Percentiles rank a stretch among this genome's conserved stretches.
Conservation (phyloP, 805 yeast genomes). For the Metschnikowia peoriensis region DNA sequence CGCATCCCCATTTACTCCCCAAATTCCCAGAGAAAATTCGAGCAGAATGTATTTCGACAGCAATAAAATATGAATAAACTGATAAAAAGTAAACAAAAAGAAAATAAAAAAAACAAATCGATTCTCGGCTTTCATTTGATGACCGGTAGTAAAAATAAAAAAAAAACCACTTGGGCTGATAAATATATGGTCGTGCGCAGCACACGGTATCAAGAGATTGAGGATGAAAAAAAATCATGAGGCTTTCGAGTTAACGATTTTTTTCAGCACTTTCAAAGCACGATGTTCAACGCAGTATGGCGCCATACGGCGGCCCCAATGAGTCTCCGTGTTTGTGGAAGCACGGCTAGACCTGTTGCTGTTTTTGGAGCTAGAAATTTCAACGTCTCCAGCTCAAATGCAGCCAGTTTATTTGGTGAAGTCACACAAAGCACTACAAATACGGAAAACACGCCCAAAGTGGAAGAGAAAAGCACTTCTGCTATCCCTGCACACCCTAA, state of each 20-base stretch:
- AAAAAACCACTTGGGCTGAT: too few relatives aligned
- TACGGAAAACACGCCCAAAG: background rate
- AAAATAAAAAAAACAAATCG: too few relatives aligned
- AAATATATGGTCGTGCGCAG: constrained; percentile 5
- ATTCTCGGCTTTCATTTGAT: too few relatives aligned
- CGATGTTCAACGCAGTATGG: constrained; percentile 9
- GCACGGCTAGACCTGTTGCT: background rate
- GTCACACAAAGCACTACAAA: constrained; percentile 24
- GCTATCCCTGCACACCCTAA: constrained; percentile 22
- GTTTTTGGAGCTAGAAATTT: constrained; percentile 3
- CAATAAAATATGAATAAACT: too few relatives aligned
- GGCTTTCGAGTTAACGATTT: background rate
- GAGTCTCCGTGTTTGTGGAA: constrained; percentile 1
- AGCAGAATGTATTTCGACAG: too few relatives aligned
- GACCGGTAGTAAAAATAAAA: too few relatives aligned
- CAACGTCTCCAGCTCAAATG: constrained; percentile 1
- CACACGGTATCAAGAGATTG: background rate
- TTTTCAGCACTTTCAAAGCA: background rate
- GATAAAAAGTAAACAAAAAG: too few relatives aligned
- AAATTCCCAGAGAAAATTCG: too few relatives aligned
- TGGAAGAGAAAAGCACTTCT: constrained; percentile 6
- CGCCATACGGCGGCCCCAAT: constrained; percentile 5
- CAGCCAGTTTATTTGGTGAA: constrained; percentile 31
- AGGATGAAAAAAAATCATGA: background rate
- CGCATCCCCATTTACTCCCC: too few relatives aligned